Conservation (phyloP, 768 basidiomycete species). For the Naganishia vaughanmartiniae region DNA sequence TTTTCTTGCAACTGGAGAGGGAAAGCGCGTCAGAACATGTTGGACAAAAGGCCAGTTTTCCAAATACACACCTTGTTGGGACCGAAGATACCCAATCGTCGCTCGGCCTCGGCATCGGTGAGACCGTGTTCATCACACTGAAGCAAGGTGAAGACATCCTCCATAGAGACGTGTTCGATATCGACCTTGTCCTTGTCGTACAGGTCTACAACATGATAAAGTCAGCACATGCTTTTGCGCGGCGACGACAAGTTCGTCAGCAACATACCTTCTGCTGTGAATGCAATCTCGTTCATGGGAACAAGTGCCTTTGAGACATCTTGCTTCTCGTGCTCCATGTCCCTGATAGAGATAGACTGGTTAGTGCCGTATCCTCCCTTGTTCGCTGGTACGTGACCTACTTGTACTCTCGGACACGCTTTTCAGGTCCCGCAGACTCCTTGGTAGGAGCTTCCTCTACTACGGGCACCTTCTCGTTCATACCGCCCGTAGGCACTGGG, state of each 20-base stretch:
- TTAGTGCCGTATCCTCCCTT: neutral
- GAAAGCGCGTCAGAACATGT: neutral
- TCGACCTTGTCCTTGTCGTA: slow-evolving; percentile 99
- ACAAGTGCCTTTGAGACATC: slow-evolving; percentile 43
- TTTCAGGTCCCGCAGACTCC: slow-evolving; percentile 41
- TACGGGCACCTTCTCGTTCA: slow-evolving; percentile 40
- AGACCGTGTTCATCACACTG: slow-evolving; percentile 86
- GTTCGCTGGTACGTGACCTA: neutral
- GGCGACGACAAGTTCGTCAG: neutral
- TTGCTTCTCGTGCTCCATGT: slow-evolving; percentile 43
- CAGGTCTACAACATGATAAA: slow-evolving; percentile 42
- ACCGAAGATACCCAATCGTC: slow-evolving; percentile 88
- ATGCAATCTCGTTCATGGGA: slow-evolving; percentile 51
- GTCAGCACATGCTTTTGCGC: neutral
- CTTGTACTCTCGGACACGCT: slow-evolving; percentile 39
- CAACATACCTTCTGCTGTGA: slow-evolving; percentile 45
- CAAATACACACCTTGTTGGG: slow-evolving; percentile 68
- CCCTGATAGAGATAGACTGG: neutral
- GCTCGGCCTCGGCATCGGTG: slow-evolving; percentile 65
- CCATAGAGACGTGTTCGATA: slow-evolving; percentile 91
- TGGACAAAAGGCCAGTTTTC: neutral
- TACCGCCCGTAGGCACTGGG: neutral
- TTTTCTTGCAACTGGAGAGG: slow-evolving; percentile 81
- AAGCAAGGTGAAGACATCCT: slow-evolving; percentile 93
- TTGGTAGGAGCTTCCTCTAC: slow-evolving; percentile 45